These are phyloP conservation scores for Populus tremula DNA, from an alignment of 345 rosid genomes.

Conservation along the genomic window DNA sequence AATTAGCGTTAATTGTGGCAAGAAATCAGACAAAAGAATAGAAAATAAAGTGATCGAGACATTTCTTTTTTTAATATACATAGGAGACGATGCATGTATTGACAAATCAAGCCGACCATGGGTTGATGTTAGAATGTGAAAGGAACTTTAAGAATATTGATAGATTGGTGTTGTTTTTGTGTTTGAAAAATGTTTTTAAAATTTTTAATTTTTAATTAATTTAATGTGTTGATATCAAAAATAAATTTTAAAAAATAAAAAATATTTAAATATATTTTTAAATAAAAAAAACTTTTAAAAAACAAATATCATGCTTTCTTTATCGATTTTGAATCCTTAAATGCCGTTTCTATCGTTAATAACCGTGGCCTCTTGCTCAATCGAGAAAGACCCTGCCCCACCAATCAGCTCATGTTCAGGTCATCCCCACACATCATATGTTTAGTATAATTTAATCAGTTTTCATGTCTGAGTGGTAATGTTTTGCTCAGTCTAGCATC, in stretches of 20 bases:
- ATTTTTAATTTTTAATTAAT: too few relatives aligned
- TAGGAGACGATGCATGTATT: background rate
- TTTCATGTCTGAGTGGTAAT: too few relatives aligned
- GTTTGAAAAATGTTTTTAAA: too few relatives aligned
- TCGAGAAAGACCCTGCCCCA: background rate
- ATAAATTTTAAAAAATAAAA: too few relatives aligned
- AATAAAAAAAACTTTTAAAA: too few relatives aligned
- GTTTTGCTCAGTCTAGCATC: too few relatives aligned
- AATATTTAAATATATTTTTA: too few relatives aligned
- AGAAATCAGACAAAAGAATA: background rate
- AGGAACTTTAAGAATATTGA: background rate
- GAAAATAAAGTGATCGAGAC: background rate
- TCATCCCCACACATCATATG: too few relatives aligned
- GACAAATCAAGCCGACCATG: background rate
- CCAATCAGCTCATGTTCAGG: background rate
- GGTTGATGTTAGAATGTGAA: background rate
- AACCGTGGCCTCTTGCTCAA: background rate
- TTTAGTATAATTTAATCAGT: too few relatives aligned
- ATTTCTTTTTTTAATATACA: too few relatives aligned
- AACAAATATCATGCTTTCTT: background rate
- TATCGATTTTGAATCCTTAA: background rate
- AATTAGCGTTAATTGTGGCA: conserved; percentile 14
- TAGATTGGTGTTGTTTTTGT: too few relatives aligned
- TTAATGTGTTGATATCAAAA: too few relatives aligned
- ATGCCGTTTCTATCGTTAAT: conserved; percentile 13